phyloP scores from a whole-genome alignment of 1,284 basidiomycete genomes.

The Cryptococcus wingfieldii region DNA sequence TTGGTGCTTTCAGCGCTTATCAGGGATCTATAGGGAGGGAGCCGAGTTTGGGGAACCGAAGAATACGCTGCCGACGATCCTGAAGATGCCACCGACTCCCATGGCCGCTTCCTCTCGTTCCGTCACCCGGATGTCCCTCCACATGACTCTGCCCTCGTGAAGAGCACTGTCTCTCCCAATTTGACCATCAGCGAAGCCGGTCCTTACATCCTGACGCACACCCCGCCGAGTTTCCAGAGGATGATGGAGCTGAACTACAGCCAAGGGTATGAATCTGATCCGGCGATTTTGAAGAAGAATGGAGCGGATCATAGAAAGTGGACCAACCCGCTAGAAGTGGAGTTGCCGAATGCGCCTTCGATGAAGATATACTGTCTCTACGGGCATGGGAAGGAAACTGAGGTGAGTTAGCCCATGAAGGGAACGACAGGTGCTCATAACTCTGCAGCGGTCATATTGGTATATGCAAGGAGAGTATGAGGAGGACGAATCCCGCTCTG shows the following conservation, averaged over 20 bases:
- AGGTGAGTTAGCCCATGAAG: conserved; percentile 54
- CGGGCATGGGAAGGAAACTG: conserved; percentile 94
- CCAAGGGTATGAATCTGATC: conserved; percentile 82
- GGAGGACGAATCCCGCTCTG: conserved; percentile 59
- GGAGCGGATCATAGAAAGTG: conserved; percentile 68
- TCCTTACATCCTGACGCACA: conserved; percentile 78
- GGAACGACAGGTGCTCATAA: conserved; percentile 8
- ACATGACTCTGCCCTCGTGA: conserved; percentile 41
- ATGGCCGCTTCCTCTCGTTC: conserved; percentile 81
- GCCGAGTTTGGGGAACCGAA: conserved; percentile 80
- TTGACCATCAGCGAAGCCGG: conserved; percentile 75
- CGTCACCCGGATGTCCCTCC: conserved; percentile 49
- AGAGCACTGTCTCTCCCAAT: conserved; percentile 55
- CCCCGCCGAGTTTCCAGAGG: conserved; percentile 76
- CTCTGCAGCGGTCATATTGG: conserved; percentile 51
- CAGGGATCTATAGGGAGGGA: conserved; percentile 62
- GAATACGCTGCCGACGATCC: conserved; percentile 61
- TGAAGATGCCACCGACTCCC: conserved; percentile 59
- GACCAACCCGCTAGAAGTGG: conserved; percentile 91
- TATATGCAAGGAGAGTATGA: conserved; percentile 69
- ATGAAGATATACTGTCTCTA: conserved; percentile 94
- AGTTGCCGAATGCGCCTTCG: conserved; percentile 81
- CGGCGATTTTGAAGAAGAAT: conserved; percentile 61
- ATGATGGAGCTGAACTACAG: conserved; percentile 91
- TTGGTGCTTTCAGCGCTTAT: neutral